These are phyloP conservation scores for Heracleum sosnowskyi DNA, from an alignment of 129 eudicot genomes.

Conservation along the genomic window DNA sequence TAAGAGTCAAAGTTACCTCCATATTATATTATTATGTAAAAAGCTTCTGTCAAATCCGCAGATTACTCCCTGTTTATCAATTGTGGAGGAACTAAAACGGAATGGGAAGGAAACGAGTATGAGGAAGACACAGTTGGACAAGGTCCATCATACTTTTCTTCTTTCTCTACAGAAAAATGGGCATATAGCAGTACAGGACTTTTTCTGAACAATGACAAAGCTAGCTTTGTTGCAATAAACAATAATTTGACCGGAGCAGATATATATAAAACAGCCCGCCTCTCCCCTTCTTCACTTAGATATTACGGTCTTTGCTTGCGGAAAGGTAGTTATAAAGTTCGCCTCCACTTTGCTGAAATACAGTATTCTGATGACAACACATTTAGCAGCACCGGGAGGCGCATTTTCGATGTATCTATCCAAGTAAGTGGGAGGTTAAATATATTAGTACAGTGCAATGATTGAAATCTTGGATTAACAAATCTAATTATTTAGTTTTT, in stretches of 20 bases:
- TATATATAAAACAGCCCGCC: slow-evolving; percentile 36
- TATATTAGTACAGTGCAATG: background rate
- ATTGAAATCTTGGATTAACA: background rate
- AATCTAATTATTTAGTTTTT: background rate
- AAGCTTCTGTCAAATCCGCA: slow-evolving; percentile 8
- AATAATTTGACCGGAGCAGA: slow-evolving; percentile 6
- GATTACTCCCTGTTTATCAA: slow-evolving; percentile 32
- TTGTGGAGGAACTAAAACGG: slow-evolving; percentile 34
- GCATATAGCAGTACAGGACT: slow-evolving; percentile 43
- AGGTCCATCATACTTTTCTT: slow-evolving; percentile 31
- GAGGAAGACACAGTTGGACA: slow-evolving; percentile 20
- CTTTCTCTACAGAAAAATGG: slow-evolving; percentile 24
- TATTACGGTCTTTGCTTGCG: slow-evolving; percentile 40
- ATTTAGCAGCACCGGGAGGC: slow-evolving; percentile 39
- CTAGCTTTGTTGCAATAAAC: slow-evolving; percentile 11
- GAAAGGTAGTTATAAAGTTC: slow-evolving; percentile 38
- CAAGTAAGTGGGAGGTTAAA: slow-evolving; percentile 28
- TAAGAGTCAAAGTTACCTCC: background rate
- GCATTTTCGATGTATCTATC: slow-evolving; percentile 42
- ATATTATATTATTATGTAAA: background rate
- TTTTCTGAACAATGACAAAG: slow-evolving; percentile 20
- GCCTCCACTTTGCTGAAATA: slow-evolving; percentile 55
- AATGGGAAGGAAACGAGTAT: slow-evolving; percentile 20
- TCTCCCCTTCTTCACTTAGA: slow-evolving; percentile 34
- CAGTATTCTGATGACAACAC: slow-evolving; percentile 20